Evolutionary conservation across 305 asterid genomes (phyloP).

Genomic region (Solanum hybrid): DNA sequence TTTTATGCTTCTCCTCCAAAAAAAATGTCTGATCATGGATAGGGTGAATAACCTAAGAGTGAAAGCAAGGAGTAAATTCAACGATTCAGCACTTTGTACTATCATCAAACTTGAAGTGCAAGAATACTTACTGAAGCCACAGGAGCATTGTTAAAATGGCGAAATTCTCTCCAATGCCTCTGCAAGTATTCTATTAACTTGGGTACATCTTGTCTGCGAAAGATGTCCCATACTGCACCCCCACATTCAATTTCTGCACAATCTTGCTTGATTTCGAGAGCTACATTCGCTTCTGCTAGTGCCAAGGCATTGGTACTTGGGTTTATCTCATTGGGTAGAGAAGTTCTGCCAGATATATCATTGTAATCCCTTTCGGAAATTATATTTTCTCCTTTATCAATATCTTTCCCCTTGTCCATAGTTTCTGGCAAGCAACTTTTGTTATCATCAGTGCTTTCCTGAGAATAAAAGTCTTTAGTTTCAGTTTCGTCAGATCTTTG

Average conservation of each 20-base stretch:
- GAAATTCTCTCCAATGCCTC: constrained; percentile 53
- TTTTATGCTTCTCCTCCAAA: constrained; percentile 50
- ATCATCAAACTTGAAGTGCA: not conserved
- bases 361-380: not conserved
- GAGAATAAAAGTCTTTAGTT: not conserved
- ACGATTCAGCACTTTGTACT: not conserved
- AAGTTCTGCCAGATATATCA: constrained; percentile 4
- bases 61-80: constrained; percentile 4
- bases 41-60: constrained; percentile 54
- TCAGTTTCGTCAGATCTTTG: constrained; percentile 8
- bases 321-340: not conserved
- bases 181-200: constrained; percentile 44
- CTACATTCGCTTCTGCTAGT: constrained; percentile 3
- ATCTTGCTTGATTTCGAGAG: constrained; percentile 6
- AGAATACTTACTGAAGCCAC: constrained; percentile 34
- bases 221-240: constrained; percentile 83
- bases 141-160: constrained; percentile 32
- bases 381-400: not conserved
- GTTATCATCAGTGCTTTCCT: not conserved
- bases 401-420: not conserved
- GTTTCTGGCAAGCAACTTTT: constrained; percentile 10
- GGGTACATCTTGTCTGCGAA: constrained; percentile 71
- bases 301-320: not conserved
- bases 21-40: constrained; percentile 69
- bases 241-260: constrained; percentile 20